These are phyloP conservation scores for Ogataea trehalophila DNA, from an alignment of 805 yeast genomes.

Conservation along the genomic window DNA sequence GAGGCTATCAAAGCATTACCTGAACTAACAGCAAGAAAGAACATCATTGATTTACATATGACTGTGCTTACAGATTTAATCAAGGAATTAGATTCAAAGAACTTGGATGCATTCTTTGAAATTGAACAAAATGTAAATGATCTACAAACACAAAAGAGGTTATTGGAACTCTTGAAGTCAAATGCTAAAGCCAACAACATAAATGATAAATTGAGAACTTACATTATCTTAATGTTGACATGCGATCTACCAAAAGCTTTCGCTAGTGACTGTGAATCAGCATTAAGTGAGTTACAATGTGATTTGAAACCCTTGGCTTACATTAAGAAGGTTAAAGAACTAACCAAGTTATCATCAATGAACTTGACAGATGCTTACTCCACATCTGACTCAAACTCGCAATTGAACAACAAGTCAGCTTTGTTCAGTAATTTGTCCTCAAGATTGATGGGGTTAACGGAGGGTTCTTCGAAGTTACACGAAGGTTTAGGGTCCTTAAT, in stretches of 20 bases:
- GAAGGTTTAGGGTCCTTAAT: conserved; percentile 90
- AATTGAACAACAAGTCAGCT: conserved; percentile 36
- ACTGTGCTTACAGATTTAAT: conserved; percentile 82
- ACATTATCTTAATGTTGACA: conserved; percentile 66
- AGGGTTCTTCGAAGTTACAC: conserved; percentile 60
- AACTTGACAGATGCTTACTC: conserved; percentile 31
- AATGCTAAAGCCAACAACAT: conserved; percentile 51
- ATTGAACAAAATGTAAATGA: conserved; percentile 80
- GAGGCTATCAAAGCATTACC: conserved; percentile 91
- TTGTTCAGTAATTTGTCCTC: conserved; percentile 70
- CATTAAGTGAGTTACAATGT: conserved; percentile 49
- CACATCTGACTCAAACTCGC: conserved; percentile 26
- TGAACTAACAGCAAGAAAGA: conserved; percentile 82
- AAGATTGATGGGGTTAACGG: conserved; percentile 72
- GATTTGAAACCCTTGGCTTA: conserved; percentile 66
- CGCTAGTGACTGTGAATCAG: conserved; percentile 55
- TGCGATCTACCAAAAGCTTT: conserved; percentile 46
- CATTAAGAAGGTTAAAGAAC: conserved; percentile 76
- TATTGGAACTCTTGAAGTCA: conserved; percentile 50
- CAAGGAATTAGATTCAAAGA: conserved; percentile 78
- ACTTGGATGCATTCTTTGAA: conserved; percentile 87
- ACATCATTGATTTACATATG: conserved; percentile 94
- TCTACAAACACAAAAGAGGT: conserved; percentile 53
- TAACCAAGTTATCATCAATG: conserved; percentile 46
- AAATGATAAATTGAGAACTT: conserved; percentile 81